Evolutionary conservation across 2,329 filamentous ascomycete species (phyloP).

Genomic region (Coleophoma crateriformis): DNA sequence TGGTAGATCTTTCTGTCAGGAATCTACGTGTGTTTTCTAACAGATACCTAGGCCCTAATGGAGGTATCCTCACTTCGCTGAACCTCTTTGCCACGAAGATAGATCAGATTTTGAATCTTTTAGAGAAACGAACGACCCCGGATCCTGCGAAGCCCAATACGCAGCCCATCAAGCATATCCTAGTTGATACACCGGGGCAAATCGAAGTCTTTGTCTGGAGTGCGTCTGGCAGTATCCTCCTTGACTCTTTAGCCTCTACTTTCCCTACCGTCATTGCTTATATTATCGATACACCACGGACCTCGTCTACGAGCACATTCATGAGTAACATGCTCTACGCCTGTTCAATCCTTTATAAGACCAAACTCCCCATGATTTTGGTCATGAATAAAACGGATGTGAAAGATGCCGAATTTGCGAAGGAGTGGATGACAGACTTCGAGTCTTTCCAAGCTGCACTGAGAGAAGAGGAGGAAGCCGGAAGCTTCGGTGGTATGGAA

Average conservation of each 20-base stretch:
- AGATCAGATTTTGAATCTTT: conserved; percentile 82
- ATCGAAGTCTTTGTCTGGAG: conserved; percentile 99
- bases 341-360: conserved; percentile 98
- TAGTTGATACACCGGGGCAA: conserved; percentile 94
- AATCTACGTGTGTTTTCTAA: not conserved
- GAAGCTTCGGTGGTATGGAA: conserved; percentile 69
- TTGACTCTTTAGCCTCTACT: conserved; percentile 85
- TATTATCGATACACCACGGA: conserved; percentile 93
- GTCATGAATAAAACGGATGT: conserved; percentile 99
- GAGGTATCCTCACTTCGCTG: conserved; percentile 88
- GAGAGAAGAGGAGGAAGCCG: conserved; percentile 70
- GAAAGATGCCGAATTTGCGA: conserved; percentile 83
- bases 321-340: conserved; percentile 99
- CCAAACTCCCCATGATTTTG: conserved; percentile 94
- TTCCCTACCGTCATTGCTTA: conserved; percentile 98
- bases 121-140: conserved; percentile 80
- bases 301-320: conserved; percentile 89
- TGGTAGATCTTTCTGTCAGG: conserved; percentile 26
- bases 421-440: conserved; percentile 99
- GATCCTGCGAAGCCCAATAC: conserved; percentile 52
- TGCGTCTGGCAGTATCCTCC: conserved; percentile 86
- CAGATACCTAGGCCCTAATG: conserved; percentile 63
- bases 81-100: conserved; percentile 98
- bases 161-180: conserved; percentile 71
- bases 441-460: conserved; percentile 90